These are phyloP conservation scores for Ascodesmis nigricans DNA, from an alignment of 495 filamentous ascomycete species.

Conservation along the genomic window DNA sequence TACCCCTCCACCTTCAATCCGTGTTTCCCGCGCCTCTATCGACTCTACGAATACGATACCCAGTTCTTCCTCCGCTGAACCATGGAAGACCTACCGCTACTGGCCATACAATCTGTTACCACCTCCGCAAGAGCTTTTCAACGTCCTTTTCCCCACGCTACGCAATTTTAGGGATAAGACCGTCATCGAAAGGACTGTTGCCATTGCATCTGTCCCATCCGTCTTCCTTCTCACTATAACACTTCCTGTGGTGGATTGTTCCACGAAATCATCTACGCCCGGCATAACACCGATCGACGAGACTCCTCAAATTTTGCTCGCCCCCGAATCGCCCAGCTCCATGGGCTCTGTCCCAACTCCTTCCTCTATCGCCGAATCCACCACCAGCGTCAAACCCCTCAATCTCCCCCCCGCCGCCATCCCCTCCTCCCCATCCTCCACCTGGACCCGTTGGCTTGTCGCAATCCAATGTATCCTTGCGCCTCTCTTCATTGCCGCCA, in stretches of 20 bases:
- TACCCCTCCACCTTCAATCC: constrained; percentile 32
- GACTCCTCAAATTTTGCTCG: too few species aligned
- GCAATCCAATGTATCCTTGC: constrained; percentile 67
- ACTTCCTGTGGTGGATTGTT: constrained; percentile 60
- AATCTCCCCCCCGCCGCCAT: constrained; percentile 4
- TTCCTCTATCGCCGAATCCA: constrained; percentile 11
- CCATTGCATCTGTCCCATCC: constrained; percentile 61
- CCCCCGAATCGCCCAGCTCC: too few species aligned
- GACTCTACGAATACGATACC: constrained; percentile 27
- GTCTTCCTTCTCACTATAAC: constrained; percentile 82
- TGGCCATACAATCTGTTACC: constrained; percentile 59
- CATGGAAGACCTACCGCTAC: constrained; percentile 28
- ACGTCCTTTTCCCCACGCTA: constrained; percentile 75
- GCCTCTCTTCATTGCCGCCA: constrained; percentile 57
- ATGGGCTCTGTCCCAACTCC: constrained; percentile 3
- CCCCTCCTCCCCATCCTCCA: constrained; percentile 9
- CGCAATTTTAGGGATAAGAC: constrained; percentile 55
- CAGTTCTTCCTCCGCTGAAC: constrained; percentile 10
- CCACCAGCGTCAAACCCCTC: constrained; percentile 6
- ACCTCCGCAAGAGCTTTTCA: constrained; percentile 41
- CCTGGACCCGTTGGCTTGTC: constrained; percentile 84
- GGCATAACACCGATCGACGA: too few species aligned
- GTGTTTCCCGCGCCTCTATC: constrained; percentile 29
- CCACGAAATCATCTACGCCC: too few species aligned
- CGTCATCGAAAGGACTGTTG: constrained; percentile 53